A percentile compares a stretch with the other conserved stretches of the same genome.
phyloP scores from a whole-genome alignment of 2,329 filamentous ascomycete species.

The Stylonectria norvegica region DNA sequence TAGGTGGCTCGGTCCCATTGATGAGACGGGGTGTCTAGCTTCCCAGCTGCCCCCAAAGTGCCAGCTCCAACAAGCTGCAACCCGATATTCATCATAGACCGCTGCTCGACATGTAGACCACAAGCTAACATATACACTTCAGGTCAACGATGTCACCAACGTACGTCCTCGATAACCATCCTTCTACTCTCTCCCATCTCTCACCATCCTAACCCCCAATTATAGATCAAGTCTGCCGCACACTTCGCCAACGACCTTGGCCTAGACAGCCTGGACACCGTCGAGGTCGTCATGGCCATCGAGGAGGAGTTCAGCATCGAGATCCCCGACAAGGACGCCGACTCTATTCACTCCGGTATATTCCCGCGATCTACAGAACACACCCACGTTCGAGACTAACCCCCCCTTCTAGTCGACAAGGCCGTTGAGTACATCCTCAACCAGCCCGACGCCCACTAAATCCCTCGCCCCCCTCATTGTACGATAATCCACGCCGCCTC shows the following conservation, averaged over 20 bases:
- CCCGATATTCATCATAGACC: no score
- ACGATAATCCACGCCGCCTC: slow-evolving; percentile 25
- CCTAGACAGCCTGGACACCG: slow-evolving; percentile 94
- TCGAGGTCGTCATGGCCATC: slow-evolving; percentile 99
- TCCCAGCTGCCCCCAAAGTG: slow-evolving; percentile 1
- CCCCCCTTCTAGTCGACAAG: slow-evolving; percentile 68
- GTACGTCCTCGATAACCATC: slow-evolving; percentile 41
- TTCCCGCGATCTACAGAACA: slow-evolving; percentile 11
- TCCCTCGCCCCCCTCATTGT: slow-evolving; percentile 17
- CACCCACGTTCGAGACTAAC: slow-evolving; percentile 4
- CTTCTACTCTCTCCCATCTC: slow-evolving; percentile 7
- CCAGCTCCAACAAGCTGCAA: neutral
- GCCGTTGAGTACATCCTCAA: slow-evolving; percentile 90
- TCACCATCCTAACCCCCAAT: slow-evolving; percentile 13
- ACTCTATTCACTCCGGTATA: slow-evolving; percentile 90
- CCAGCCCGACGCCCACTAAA: slow-evolving; percentile 82
- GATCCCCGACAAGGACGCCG: slow-evolving; percentile 96
- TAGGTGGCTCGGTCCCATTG: neutral
- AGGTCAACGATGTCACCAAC: slow-evolving; percentile 67
- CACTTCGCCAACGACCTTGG: slow-evolving; percentile 98
- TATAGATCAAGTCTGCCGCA: slow-evolving; percentile 73
- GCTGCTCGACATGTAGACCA: no score
- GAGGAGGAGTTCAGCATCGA: slow-evolving; percentile 93
- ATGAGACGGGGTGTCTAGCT: neutral
- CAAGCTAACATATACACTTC: slow-evolving; percentile 27